Evolutionary conservation across 2,329 filamentous ascomycete species (phyloP), one percentile per base, ranked within the genome.

Genomic region (Kalaharituber pfeilii): DNA sequence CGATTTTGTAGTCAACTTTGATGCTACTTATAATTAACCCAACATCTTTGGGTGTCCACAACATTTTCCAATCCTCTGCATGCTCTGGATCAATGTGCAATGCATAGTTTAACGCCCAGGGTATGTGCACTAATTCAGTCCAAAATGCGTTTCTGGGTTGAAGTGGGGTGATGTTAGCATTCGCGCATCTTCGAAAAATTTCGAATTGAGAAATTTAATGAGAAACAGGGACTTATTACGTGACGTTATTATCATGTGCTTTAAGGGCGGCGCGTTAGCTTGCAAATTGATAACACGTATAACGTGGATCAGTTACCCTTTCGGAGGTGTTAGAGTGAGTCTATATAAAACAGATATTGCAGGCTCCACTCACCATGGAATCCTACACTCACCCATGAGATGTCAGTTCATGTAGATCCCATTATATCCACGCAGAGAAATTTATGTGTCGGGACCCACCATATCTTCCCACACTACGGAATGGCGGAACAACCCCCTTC

Each of bases 1-100:
- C 86, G 70, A 93, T 87, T 70, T 94, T 94, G 69, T 83, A 94
- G 61, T 93, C 82, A 0, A 84, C 81, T 62, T 76, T 82, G 61
- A 94, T 86, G 62, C 80, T 86, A 62, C 79, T 77, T 64, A 94
- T 69, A 56, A 94, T 91, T 54, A 94, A 66, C 0, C 88, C 87
- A 18, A 80, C 71, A 1, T 76, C 75, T 24, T 70, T 74, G 0
- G 82, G 79, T 13, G 75, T 80, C 70, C 84, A 77, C 39, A 94
- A 70, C 49, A 82, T 75, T 13, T 70, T 67, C 86, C 87, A 94
- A 57, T 77, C 71, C 42, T 71, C 67, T 54, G 72, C 71, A 59
- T 88, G 74, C 27, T 68, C 67, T 0, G 78, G 76, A 62, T 86
- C 80, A 49, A 79, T 70, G 56, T 78, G 69, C 1, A 73, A 69